These are phyloP conservation scores for Albugo candida DNA, from an alignment of 352 stramenopile genomes.

Conservation along the genomic window DNA sequence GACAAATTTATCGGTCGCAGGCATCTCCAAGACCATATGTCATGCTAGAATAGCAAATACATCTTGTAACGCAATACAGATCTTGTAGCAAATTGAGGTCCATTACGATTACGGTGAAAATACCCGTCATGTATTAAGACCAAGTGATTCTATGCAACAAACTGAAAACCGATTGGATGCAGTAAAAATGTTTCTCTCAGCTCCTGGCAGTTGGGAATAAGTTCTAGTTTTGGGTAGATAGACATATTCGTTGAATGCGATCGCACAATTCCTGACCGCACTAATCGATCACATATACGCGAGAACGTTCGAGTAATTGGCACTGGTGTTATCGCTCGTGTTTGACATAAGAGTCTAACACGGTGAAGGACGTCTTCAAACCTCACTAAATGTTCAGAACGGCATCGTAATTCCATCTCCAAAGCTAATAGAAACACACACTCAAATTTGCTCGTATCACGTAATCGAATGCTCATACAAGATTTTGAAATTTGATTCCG, in stretches of 20 bases:
- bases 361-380: slow-evolving; percentile 44
- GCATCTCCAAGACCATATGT: too few relatives aligned
- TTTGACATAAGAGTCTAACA: slow-evolving; percentile 47
- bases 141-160: slow-evolving; percentile 16
- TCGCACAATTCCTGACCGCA: slow-evolving; percentile 34
- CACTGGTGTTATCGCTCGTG: slow-evolving; percentile 33
- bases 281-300: slow-evolving; percentile 38
- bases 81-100: too few relatives aligned
- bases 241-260: slow-evolving; percentile 21
- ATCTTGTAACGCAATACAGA: too few relatives aligned
- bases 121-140: too few relatives aligned
- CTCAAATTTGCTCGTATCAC: slow-evolving; percentile 45
- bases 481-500: slow-evolving; percentile 2
- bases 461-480: slow-evolving; percentile 33
- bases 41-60: too few relatives aligned
- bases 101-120: too few relatives aligned
- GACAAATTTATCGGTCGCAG: too few relatives aligned
- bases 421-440: slow-evolving; percentile 48
- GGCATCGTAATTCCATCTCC: slow-evolving; percentile 31
- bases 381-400: slow-evolving; percentile 15
- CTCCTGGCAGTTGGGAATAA: slow-evolving; percentile 43
- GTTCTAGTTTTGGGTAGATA: slow-evolving; percentile 28
- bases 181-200: slow-evolving; percentile 40
- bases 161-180: slow-evolving; percentile 31
- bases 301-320: slow-evolving; percentile 28